Evolutionary conservation across 305 asterid species (phyloP).

Genomic region (Striga hermonthica): DNA sequence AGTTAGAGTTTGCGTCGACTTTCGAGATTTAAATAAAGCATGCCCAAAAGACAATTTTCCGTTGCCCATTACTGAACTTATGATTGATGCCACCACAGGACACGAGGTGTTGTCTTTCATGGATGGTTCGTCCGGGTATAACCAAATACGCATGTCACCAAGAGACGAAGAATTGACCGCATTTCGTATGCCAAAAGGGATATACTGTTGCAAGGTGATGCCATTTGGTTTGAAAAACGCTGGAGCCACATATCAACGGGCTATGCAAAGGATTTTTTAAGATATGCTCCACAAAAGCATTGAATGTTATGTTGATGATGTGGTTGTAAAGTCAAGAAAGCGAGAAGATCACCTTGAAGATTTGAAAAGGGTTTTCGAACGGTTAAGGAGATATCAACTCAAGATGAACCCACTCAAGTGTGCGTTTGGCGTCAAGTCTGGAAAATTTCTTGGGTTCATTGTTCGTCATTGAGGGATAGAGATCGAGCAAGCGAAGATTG

Average conservation of each 20-base stretch:
- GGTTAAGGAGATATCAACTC: not conserved
- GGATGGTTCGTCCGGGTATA: not conserved
- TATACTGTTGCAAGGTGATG: conserved; percentile 9
- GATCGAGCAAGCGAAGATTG: not conserved
- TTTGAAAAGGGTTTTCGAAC: not conserved
- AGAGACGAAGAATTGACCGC: not conserved
- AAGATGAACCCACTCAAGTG: conserved; percentile 4
- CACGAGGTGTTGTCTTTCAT: conserved; percentile 6
- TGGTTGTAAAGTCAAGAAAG: conserved; percentile 6
- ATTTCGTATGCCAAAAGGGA: not conserved
- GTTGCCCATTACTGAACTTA: not conserved
- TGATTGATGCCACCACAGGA: not conserved
- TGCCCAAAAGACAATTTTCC: not conserved
- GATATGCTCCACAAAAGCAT: conserved; percentile 4
- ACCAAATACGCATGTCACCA: not conserved
- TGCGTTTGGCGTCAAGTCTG: not conserved
- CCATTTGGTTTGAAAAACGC: conserved; percentile 6
- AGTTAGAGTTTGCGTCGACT: not conserved
- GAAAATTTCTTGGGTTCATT: conserved; percentile 10
- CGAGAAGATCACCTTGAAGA: not conserved
- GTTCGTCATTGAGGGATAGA: not conserved
- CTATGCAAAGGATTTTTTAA: conserved; percentile 17
- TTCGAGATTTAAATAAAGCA: not conserved
- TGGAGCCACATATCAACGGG: not conserved
- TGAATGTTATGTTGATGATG: conserved; percentile 4